Evolutionary conservation across 345 rosid genomes (phyloP).

Genomic region (Raphanus sativus): DNA sequence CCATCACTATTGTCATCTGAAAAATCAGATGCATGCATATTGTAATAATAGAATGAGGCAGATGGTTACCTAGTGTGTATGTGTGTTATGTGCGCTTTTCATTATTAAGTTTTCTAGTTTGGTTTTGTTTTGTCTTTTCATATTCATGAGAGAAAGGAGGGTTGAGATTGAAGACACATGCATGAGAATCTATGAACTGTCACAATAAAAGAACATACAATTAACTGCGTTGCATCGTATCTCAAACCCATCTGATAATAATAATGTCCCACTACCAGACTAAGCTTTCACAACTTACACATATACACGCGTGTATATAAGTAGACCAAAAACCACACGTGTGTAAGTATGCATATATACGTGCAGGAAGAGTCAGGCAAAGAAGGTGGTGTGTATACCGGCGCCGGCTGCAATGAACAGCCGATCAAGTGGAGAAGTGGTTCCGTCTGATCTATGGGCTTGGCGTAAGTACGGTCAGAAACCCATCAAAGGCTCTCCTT

Average conservation of each 20-base stretch:
- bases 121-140: neutral
- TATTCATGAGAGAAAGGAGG: slow-evolving; percentile 17
- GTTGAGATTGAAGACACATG: slow-evolving; percentile 36
- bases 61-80: neutral
- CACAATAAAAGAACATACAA: slow-evolving; percentile 32
- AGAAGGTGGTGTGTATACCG: slow-evolving; percentile 85
- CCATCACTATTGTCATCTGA: neutral
- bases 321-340: slow-evolving; percentile 15
- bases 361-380: slow-evolving; percentile 72
- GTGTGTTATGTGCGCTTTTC: neutral
- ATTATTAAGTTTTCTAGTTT: neutral
- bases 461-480: slow-evolving; percentile 98
- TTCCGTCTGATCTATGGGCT: slow-evolving; percentile 98
- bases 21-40: slow-evolving; percentile 2
- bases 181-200: slow-evolving; percentile 42
- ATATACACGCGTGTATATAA: neutral
- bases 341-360: neutral
- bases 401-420: slow-evolving; percentile 82
- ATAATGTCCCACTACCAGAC: slow-evolving; percentile 39
- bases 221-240: slow-evolving; percentile 32
- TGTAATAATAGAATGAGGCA: slow-evolving; percentile 21
- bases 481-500: slow-evolving; percentile 93
- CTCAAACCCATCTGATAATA: slow-evolving; percentile 34
- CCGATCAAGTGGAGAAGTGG: slow-evolving; percentile 77
- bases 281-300: slow-evolving; percentile 26